Conservation (phyloP, 108 stramenopile genomes). For the Cyclotella choctawhatcheeana region DNA sequence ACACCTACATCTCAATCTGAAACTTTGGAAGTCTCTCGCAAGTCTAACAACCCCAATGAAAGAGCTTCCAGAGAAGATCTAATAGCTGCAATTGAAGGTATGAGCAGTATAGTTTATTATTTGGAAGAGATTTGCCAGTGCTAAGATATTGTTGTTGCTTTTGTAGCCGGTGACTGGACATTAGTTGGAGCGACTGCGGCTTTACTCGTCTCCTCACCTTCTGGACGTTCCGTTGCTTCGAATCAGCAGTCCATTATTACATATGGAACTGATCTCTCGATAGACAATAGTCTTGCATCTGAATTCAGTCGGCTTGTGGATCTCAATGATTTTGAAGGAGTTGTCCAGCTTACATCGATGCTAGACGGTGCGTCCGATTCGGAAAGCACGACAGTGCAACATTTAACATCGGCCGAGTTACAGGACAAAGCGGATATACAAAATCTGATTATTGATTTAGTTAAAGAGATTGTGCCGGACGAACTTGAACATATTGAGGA, state of each 20-base stretch:
- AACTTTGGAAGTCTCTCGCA: too few species aligned
- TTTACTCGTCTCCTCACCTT: not conserved
- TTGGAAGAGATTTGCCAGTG: not conserved
- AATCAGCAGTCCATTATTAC: not conserved
- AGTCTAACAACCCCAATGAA: not conserved
- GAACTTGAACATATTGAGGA: slow-evolving; percentile 55
- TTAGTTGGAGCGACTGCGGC: slow-evolving; percentile 2
- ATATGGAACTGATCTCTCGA: not conserved
- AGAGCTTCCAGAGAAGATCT: not conserved
- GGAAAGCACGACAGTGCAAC: not conserved
- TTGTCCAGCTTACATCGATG: slow-evolving; percentile 2
- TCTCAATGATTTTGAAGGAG: slow-evolving; percentile 8
- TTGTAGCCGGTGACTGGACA: slow-evolving; percentile 5
- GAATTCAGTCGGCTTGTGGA: slow-evolving; percentile 10
- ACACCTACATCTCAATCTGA: not conserved
- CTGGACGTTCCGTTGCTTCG: not conserved
- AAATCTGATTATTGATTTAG: slow-evolving; percentile 16
- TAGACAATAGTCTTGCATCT: not conserved
- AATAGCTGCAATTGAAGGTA: slow-evolving; percentile 8
- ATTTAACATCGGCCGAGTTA: not conserved
- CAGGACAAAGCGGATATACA: not conserved
- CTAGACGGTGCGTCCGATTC: slow-evolving; percentile 13
- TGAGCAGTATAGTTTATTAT: not conserved
- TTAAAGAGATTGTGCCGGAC: slow-evolving; percentile 42
- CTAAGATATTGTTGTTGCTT: not conserved